These are phyloP conservation scores for Iris macrosiphon DNA, from an alignment of 106 monocot genomes.

Conservation along the genomic window DNA sequence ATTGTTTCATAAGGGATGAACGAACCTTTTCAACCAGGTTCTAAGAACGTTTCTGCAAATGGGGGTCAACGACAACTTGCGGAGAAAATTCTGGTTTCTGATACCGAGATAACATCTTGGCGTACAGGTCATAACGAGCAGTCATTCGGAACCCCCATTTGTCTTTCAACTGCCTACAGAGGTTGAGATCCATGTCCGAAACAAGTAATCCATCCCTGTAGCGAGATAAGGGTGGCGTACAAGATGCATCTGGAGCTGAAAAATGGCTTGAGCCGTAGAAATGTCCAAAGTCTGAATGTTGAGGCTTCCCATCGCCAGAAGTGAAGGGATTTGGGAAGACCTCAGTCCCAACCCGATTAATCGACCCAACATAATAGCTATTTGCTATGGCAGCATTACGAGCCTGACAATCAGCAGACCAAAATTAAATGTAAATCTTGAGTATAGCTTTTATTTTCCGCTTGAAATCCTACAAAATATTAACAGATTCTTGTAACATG, in stretches of 20 bases:
- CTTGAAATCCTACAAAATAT: too few relatives aligned
- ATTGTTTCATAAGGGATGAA: too few relatives aligned
- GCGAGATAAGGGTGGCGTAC: constrained; percentile 77
- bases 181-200: constrained; percentile 89
- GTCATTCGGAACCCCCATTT: constrained; percentile 98
- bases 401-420: constrained; percentile 45
- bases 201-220: constrained; percentile 68
- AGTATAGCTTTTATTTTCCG: too few relatives aligned
- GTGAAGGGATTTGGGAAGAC: constrained; percentile 89
- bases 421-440: too few relatives aligned
- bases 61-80: constrained; percentile 73
- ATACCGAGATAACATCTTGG: constrained; percentile 41
- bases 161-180: constrained; percentile 85
- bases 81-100: constrained; percentile 58
- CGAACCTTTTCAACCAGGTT: too few relatives aligned
- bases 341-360: constrained; percentile 92
- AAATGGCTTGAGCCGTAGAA: constrained; percentile 92
- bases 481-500: too few relatives aligned
- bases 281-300: constrained; percentile 83
- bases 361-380: constrained; percentile 81
- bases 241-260: constrained; percentile 81
- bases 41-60: constrained; percentile 38
- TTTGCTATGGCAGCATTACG: constrained; percentile 93
- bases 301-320: constrained; percentile 88
- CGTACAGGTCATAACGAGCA: constrained; percentile 76